Percentiles rank a stretch among this genome's conserved stretches.
Conservation (phyloP, 1,139 yeast genomes). For the Sugiyamaella grinbergsii region DNA sequence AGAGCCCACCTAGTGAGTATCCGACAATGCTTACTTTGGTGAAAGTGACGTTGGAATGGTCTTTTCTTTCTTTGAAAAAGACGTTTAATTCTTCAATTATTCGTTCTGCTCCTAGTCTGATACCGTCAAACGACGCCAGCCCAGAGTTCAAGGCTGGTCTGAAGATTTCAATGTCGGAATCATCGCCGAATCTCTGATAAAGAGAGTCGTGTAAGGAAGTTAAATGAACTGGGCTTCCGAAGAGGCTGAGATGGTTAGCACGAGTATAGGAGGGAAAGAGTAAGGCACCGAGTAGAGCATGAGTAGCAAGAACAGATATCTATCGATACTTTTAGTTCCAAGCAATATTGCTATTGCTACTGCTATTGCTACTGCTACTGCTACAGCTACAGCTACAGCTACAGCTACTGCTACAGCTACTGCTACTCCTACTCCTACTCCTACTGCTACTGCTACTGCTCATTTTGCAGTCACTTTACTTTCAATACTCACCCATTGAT, state of each 20-base stretch:
- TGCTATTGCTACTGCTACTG: too few relatives aligned
- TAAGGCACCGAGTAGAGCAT: too few relatives aligned
- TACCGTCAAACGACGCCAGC: slow-evolving; percentile 85
- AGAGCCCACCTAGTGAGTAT: slow-evolving; percentile 57
- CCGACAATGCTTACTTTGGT: slow-evolving; percentile 52
- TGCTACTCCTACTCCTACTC: too few relatives aligned
- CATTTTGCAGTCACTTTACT: too few relatives aligned
- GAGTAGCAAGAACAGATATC: too few relatives aligned
- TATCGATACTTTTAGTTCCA: too few relatives aligned
- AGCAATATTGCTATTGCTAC: too few relatives aligned
- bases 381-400: too few relatives aligned
- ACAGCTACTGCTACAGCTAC: too few relatives aligned
- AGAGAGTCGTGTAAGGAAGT: slow-evolving; percentile 58
- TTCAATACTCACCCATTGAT: slow-evolving; percentile 65
- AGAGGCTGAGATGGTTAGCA: slow-evolving; percentile 47
- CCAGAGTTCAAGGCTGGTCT: slow-evolving; percentile 71
- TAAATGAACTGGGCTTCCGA: slow-evolving; percentile 84
- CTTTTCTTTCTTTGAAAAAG: slow-evolving; percentile 19
- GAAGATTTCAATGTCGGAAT: slow-evolving; percentile 53
- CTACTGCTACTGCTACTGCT: too few relatives aligned
- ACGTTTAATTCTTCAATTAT: slow-evolving; percentile 59
- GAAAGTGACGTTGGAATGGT: slow-evolving; percentile 26
- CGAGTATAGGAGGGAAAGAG: too few relatives aligned
- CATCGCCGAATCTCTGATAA: slow-evolving; percentile 43
- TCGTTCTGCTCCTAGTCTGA: slow-evolving; percentile 68